A percentile compares a stretch with the other conserved stretches of the same genome.
These are phyloP conservation scores for Pseudocercospora pini-densiflorae DNA, from an alignment of 2,329 filamentous ascomycete genomes.

Conservation along the genomic window DNA sequence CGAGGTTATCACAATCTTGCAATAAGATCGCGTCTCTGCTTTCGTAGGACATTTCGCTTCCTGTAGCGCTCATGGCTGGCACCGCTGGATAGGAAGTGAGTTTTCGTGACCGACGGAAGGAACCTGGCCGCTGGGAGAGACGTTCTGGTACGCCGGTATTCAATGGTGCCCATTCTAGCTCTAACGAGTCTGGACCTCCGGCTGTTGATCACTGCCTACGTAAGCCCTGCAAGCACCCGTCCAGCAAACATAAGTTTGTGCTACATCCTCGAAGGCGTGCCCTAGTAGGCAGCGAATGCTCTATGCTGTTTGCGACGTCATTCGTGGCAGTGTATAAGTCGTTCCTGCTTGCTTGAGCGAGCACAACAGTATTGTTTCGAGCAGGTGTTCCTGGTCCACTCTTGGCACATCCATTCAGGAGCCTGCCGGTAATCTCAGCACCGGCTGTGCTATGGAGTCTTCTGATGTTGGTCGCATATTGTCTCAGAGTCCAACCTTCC, in stretches of 20 bases:
- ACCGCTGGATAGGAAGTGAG: no score
- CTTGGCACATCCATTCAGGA: background rate
- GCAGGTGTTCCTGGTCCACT: background rate
- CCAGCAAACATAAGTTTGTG: conserved; percentile 5
- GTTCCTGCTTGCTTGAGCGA: conserved; percentile 2
- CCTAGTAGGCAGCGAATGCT: background rate
- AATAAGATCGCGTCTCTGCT: background rate
- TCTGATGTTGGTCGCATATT: background rate
- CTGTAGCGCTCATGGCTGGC: background rate
- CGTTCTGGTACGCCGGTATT: background rate
- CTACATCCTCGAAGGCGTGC: background rate
- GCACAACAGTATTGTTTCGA: background rate
- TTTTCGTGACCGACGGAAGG: no score
- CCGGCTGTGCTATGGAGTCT: background rate
- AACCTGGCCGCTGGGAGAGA: background rate
- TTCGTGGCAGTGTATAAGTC: background rate
- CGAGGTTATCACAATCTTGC: background rate
- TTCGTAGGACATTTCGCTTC: background rate
- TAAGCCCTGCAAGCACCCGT: conserved; percentile 5
- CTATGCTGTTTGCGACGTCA: background rate
- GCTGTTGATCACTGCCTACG: background rate
- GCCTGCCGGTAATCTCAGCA: background rate
- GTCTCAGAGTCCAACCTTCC: background rate
- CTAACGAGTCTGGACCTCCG: background rate
- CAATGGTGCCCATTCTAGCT: background rate